Conservation (phyloP, 2,329 filamentous ascomycete species). For the Phialophora verrucosa region DNA sequence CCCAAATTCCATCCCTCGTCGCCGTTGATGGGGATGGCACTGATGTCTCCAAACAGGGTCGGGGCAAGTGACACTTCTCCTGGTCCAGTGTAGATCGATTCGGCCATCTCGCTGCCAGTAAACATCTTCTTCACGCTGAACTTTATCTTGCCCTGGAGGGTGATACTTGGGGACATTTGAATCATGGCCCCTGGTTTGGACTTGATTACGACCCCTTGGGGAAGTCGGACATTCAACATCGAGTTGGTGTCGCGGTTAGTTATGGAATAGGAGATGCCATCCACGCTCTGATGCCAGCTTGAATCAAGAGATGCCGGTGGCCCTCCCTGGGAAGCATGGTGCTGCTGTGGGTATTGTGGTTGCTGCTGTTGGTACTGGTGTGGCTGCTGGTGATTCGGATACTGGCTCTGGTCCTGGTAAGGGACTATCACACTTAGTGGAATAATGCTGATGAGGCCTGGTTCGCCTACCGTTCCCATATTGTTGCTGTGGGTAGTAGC, state of each 20-base stretch:
- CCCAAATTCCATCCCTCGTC: constrained; percentile 29
- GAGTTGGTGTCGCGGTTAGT: constrained; percentile 33
- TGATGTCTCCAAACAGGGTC: constrained; percentile 31
- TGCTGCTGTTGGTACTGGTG: constrained; percentile 11
- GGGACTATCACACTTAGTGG: constrained; percentile 8
- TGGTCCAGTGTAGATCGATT: constrained; percentile 27
- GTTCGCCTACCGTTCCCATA: constrained; percentile 16
- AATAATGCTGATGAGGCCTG: not conserved
- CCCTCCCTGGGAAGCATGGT: constrained; percentile 12
- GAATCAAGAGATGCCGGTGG: not conserved
- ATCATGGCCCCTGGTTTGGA: constrained; percentile 33
- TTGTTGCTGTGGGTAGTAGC: constrained; percentile 12
- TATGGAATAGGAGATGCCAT: constrained; percentile 29
- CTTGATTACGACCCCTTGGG: constrained; percentile 26
- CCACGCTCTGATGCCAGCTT: constrained; percentile 16
- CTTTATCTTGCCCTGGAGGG: constrained; percentile 29
- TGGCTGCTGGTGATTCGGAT: constrained; percentile 16
- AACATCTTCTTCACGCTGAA: constrained; percentile 37
- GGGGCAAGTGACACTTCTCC: constrained; percentile 32
- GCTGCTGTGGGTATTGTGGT: constrained; percentile 11
- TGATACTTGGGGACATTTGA: constrained; percentile 31
- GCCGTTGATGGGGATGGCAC: constrained; percentile 28
- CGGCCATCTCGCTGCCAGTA: constrained; percentile 30
- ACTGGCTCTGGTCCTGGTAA: constrained; percentile 18
- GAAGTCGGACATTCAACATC: constrained; percentile 27